Conservation (phyloP, 306 rosid species). For the Echinosophora koreensis region DNA sequence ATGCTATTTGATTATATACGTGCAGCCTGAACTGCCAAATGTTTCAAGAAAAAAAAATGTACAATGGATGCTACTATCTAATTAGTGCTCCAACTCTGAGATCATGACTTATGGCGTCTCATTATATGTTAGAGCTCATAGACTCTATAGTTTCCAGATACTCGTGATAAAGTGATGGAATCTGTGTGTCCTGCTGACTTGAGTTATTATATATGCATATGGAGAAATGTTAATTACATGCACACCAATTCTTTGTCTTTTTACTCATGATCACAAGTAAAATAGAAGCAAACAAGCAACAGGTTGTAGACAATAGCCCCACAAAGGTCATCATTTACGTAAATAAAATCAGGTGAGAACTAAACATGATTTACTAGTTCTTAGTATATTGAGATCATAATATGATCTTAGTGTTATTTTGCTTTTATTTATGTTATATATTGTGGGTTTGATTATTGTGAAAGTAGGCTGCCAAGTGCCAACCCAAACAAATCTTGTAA, state of each 20-base stretch:
- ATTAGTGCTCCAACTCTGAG: background rate
- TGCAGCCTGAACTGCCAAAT: constrained; percentile 72
- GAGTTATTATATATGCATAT: background rate
- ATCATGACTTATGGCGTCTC: constrained; percentile 22
- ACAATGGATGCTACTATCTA: background rate
- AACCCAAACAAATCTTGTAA: too few relatives aligned
- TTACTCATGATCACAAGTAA: too few relatives aligned
- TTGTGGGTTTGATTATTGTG: too few relatives aligned
- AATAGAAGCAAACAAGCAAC: too few relatives aligned
- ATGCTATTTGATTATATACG: constrained; percentile 56
- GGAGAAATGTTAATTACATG: background rate
- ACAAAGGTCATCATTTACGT: too few relatives aligned
- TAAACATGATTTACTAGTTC: too few relatives aligned
- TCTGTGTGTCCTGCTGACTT: background rate
- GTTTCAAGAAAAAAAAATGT: constrained; percentile 58
- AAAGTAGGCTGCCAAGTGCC: too few relatives aligned
- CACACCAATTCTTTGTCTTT: background rate
- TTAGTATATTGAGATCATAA: too few relatives aligned
- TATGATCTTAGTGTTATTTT: too few relatives aligned
- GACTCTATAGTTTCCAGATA: constrained; percentile 22
- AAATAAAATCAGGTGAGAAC: too few relatives aligned
- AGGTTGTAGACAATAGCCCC: too few relatives aligned
- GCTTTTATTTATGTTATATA: too few relatives aligned
- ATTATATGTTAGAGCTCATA: constrained; percentile 8
- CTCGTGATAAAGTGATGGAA: background rate